A percentile compares a stretch with the other conserved stretches of the same genome.
Evolutionary conservation across 352 stramenopile genomes (phyloP).

Genomic region (Achlya hypogyna): DNA sequence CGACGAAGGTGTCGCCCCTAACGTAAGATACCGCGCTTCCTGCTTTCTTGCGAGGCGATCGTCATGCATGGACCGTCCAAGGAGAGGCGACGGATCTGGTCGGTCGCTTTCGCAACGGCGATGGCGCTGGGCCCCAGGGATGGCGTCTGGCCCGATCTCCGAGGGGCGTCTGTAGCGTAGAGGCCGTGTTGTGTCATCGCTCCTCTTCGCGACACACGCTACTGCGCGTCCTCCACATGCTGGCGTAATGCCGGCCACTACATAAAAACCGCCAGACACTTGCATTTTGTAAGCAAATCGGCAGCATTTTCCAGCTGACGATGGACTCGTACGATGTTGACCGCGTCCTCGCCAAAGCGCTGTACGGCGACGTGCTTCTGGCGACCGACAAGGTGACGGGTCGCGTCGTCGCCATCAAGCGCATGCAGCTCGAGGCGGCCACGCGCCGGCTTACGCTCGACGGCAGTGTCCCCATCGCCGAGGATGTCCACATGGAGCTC

Average conservation of each 20-base stretch:
- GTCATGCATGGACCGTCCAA: too few relatives aligned
- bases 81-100: too few relatives aligned
- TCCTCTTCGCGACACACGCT: neutral
- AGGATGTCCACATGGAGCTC: constrained; percentile 14
- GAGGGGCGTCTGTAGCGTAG: neutral
- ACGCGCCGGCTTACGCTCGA: constrained; percentile 11
- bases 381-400: constrained; percentile 4
- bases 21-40: too few relatives aligned
- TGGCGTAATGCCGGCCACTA: too few relatives aligned
- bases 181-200: neutral
- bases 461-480: constrained; percentile 9
- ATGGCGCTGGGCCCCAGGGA: too few relatives aligned
- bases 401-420: constrained; percentile 17
- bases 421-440: constrained; percentile 13
- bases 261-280: too few relatives aligned
- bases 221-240: neutral
- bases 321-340: constrained; percentile 13
- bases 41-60: too few relatives aligned
- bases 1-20: too few relatives aligned
- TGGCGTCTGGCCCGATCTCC: too few relatives aligned
- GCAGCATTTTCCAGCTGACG: neutral
- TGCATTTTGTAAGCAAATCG: too few relatives aligned
- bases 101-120: too few relatives aligned
- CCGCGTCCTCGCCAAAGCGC: constrained; percentile 9
- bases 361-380: constrained; percentile 19